These are phyloP conservation scores for Fusarium nurragi DNA, from an alignment of 2,329 filamentous ascomycete genomes.

Conservation along the genomic window DNA sequence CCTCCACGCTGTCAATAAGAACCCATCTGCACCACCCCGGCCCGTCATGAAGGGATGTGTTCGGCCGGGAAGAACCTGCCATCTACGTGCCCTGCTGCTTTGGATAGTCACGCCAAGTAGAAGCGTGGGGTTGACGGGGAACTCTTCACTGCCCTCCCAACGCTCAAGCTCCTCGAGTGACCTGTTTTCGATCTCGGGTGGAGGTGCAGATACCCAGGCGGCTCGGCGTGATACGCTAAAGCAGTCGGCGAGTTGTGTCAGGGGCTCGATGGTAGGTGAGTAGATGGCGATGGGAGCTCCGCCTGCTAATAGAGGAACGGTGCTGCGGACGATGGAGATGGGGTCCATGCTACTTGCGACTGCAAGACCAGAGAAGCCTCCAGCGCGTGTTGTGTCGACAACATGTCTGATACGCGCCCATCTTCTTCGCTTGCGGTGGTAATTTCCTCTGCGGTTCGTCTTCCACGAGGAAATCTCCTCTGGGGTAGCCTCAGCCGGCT, in stretches of 20 bases:
- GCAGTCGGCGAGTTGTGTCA: constrained; percentile 80
- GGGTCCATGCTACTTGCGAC: constrained; percentile 86
- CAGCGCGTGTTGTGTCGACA: constrained; percentile 77
- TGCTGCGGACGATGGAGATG: constrained; percentile 75
- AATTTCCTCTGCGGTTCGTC: constrained; percentile 81
- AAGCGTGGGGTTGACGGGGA: constrained; percentile 86
- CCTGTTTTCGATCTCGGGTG: constrained; percentile 56
- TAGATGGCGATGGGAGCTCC: constrained; percentile 89
- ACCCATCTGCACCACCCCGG: constrained; percentile 88
- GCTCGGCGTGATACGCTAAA: constrained; percentile 83
- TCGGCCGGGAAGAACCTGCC: constrained; percentile 90
- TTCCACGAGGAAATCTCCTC: constrained; percentile 77
- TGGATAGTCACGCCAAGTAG: constrained; percentile 83
- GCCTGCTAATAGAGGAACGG: constrained; percentile 82
- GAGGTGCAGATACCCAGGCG: constrained; percentile 72
- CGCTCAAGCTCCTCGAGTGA: constrained; percentile 60
- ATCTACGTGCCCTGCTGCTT: constrained; percentile 78
- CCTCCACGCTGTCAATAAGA: constrained; percentile 83
- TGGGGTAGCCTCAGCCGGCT: constrained; percentile 67
- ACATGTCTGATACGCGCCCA: constrained; percentile 78
- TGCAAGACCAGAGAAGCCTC: constrained; percentile 84
- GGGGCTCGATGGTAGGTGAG: constrained; percentile 80
- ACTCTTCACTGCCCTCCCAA: constrained; percentile 75
- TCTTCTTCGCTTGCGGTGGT: constrained; percentile 87
- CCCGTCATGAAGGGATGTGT: constrained; percentile 96